Evolutionary conservation across 495 filamentous ascomycete genomes (phyloP), one percentile per base, ranked within the genome.

Genomic region (Daldinia loculata): DNA sequence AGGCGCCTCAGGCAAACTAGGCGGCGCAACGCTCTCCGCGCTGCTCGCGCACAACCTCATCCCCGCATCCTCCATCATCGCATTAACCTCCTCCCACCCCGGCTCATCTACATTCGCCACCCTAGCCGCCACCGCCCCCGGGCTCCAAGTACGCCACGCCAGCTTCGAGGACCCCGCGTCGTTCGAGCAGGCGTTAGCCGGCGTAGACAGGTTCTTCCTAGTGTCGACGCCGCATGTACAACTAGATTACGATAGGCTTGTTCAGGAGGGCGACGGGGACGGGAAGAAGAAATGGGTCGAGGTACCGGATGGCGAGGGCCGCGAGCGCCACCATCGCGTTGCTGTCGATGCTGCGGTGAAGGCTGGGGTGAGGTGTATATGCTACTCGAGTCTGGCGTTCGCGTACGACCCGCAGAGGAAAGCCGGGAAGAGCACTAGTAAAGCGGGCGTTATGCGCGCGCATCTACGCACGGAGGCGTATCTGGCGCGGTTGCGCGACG

Each of bases 391-490:
- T 8, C 85, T 93, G 6, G 90, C 81, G 0, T 77, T 71, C 43
- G 75, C 17, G 8, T 70, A 56, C 29, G 30, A 36, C 50, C 15
- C 22, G 3, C 7, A 12, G 4, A 22, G 1, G 1, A 17, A 1
- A 22, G 4, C 14, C n/a, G 39, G 15, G 1, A 43, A 1, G n/a
- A 1, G 0, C 1, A 17, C 15, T 1, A 43, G 39, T 5, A 19
- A 3, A 45, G 82, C 87, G 5, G 77, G 78, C 14, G 90, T 93
- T 2, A 93, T 92, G 90, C 85, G 84, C 32, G 89, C 90, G 11
- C 90, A 93, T 70, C 81, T 90, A 15, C 79, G 79, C 51, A 90
- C 89, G 0, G 89, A 93, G 69, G 70, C 74, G 6, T 89, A 88
- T 69, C 82, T 92, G 11, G 78, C 15, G 56, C 76, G 2, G 69